Base-by-base conservation (phyloP, 2,329 filamentous ascomycete genomes). In the Neofusicoccum kwambonambiense region DNA sequence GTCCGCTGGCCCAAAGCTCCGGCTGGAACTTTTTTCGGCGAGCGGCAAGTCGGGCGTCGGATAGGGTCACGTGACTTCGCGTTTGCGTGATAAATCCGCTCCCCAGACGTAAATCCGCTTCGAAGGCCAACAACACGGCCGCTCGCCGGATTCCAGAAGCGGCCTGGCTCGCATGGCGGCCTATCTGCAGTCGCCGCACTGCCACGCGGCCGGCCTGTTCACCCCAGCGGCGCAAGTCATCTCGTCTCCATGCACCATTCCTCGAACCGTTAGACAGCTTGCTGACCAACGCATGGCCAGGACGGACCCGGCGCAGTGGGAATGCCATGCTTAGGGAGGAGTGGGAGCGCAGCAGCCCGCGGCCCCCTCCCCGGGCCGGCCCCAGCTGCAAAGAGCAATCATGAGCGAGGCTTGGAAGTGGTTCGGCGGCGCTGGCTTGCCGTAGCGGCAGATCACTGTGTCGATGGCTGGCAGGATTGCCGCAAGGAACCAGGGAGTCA, bases 371-470 rank as follows among this genome's bases (percentile, higher is more conserved):
- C 12, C 52, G 52, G 52, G 39, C 52, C 42, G 54, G 54, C 42
- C 13, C 13, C 56, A 37, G 56, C 56, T 60, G 56, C 56, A 60
- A 45, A 60, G 42, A 34, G 56, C 56, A 60, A 31, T 60, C 42
- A 22, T 47, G 56, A 60, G 56, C 56, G 44, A 60, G 56, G 56
- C 56, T 19, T 60, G 41, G 56, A 60, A 41, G 31, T 60, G 56
- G 56, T 60, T 60, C 42, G 56, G 56, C 56, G 56, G 56, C 56
- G 56, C 56, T 60, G 56, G 56, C 56, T 60, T 60, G 42, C 56
- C 56, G 56, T 60, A 60, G 56, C 56, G 56, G 56, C 56, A 60
- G 56, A 60, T 60, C 56, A 58, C 39, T 58, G 39, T 39, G 44
- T 39, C 39, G 39, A 58, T 58, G 54, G 54, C 54, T 45, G 54